phyloP scores from a whole-genome alignment of 352 stramenopile genomes.

The Globisporangium radiosum region DNA sequence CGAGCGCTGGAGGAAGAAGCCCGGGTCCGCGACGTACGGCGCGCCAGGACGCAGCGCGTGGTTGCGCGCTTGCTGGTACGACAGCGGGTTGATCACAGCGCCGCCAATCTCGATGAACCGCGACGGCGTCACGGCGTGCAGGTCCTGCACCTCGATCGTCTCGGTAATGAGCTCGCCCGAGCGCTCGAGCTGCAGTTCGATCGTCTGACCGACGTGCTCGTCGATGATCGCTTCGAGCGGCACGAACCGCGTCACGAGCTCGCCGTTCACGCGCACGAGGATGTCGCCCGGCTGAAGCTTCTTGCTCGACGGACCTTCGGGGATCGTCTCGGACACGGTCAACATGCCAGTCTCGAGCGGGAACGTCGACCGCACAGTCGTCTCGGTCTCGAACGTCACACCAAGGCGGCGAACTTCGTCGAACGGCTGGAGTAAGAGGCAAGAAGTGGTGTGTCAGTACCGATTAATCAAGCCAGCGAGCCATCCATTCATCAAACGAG shows the following conservation, averaged over 20 bases:
- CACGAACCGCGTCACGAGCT: slow-evolving; percentile 84
- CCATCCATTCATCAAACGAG: too few relatives aligned
- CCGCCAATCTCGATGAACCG: slow-evolving; percentile 84
- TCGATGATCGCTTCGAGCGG: slow-evolving; percentile 81
- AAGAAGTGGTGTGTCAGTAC: not conserved
- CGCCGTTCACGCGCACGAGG: slow-evolving; percentile 74
- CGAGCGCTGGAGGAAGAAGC: slow-evolving; percentile 88
- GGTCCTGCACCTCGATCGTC: slow-evolving; percentile 70
- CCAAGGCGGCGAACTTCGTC: slow-evolving; percentile 86
- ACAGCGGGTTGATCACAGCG: slow-evolving; percentile 85
- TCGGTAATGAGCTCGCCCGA: slow-evolving; percentile 60
- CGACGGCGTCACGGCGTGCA: slow-evolving; percentile 81
- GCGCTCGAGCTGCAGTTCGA: slow-evolving; percentile 80
- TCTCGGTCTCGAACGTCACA: slow-evolving; percentile 69
- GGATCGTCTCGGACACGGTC: slow-evolving; percentile 84
- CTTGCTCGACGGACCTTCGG: slow-evolving; percentile 61
- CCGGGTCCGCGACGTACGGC: slow-evolving; percentile 81
- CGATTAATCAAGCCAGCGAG: not conserved
- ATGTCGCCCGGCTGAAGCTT: slow-evolving; percentile 88
- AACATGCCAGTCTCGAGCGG: slow-evolving; percentile 88
- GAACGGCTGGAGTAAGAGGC: slow-evolving; percentile 47
- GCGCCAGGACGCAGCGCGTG: slow-evolving; percentile 56
- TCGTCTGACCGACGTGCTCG: slow-evolving; percentile 52
- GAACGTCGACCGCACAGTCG: slow-evolving; percentile 64
- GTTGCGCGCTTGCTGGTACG: slow-evolving; percentile 88